Evolutionary conservation across 139 green algal genomes (phyloP).

Genomic region (Tetradesmus lagerheimii): DNA sequence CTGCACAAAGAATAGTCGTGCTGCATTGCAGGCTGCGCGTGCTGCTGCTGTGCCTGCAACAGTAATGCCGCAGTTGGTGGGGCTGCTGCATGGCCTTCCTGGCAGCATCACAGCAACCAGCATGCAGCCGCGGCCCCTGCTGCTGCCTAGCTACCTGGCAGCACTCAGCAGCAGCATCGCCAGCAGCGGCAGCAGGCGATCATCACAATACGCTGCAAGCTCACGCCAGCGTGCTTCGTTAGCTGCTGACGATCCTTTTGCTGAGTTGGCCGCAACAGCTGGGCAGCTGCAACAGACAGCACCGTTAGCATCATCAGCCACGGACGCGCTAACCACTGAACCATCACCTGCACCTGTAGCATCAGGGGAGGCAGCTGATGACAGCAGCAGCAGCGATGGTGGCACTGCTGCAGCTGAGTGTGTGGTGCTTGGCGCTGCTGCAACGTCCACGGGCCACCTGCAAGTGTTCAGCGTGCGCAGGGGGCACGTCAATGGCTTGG

Average conservation of each 20-base stretch:
- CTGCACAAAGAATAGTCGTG: not conserved
- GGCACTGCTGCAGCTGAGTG: not conserved
- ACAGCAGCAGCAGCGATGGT: slow-evolving; percentile 26
- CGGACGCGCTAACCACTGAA: not conserved
- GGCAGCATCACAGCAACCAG: slow-evolving; percentile 61
- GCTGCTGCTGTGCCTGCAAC: slow-evolving; percentile 15
- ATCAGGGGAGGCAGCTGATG: not conserved
- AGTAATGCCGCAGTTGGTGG: slow-evolving; percentile 44
- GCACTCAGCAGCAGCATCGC: not conserved
- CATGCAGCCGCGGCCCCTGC: slow-evolving; percentile 61
- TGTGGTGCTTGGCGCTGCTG: slow-evolving; percentile 65
- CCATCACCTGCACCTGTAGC: not conserved
- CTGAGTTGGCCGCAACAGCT: not conserved
- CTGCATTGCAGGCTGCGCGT: slow-evolving; percentile 15
- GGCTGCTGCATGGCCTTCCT: slow-evolving; percentile 72
- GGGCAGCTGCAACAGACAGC: not conserved
- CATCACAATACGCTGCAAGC: not conserved
- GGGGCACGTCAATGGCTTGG: slow-evolving; percentile 59
- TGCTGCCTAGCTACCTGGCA: slow-evolving; percentile 20
- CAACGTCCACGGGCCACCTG: slow-evolving; percentile 64
- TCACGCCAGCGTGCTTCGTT: not conserved
- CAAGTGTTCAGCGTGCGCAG: slow-evolving; percentile 68
- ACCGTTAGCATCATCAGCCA: not conserved
- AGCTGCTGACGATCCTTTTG: not conserved
- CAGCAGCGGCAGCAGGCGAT: not conserved